Evolutionary conservation across 176 grass and related monocot genomes (phyloP), one percentile per base, ranked within the genome.

Genomic region (Microstegium vimineum): DNA sequence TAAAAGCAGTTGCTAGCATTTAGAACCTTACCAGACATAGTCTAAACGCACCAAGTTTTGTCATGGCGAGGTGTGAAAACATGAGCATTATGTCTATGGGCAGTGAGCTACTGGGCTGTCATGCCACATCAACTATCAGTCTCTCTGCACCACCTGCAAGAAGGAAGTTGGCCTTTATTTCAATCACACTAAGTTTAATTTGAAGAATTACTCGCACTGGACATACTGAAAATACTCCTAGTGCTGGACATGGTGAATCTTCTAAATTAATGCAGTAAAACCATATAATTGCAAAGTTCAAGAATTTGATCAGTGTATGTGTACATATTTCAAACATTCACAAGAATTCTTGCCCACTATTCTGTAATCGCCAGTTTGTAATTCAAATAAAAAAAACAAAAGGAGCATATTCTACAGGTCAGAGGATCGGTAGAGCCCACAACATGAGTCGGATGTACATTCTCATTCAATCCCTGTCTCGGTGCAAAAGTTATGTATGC

Each of bases 41-140:
- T 88, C 61, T 94, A 75, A 62, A 90, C 84, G 36, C 86, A 90
- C 32, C 52, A 38, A 32, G 76, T 91, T 51, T 81, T 94, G 77
- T 86, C 86, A 75, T 91, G 89, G 79, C 81, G 40, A 62, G 80
- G 72, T 80, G 88, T 90, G 66, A 89, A 91, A 83, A 88, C 59
- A 77, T 82, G 88, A 36, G 88, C 80, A 77, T 49, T 75, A 35
- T 88, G 83, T 32, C 86, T 83, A 81, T 81, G 76, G 17, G 83
- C 80, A 84, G 87, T 57, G 54, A 57, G 8, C 22, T 23, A 57
- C 54, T 86, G 32, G 89, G 75, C 84, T 84, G 79, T 70, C 85
- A 84, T 52, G 88, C 82, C 9, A 83, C 85, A 76, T 93, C 85
- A 57, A 94, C 82, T 62, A 94, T 81, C 69, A 94, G 73, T 76